phyloP scores from a whole-genome alignment of 163 green algal species.

The Scenedesmus sp. region DNA sequence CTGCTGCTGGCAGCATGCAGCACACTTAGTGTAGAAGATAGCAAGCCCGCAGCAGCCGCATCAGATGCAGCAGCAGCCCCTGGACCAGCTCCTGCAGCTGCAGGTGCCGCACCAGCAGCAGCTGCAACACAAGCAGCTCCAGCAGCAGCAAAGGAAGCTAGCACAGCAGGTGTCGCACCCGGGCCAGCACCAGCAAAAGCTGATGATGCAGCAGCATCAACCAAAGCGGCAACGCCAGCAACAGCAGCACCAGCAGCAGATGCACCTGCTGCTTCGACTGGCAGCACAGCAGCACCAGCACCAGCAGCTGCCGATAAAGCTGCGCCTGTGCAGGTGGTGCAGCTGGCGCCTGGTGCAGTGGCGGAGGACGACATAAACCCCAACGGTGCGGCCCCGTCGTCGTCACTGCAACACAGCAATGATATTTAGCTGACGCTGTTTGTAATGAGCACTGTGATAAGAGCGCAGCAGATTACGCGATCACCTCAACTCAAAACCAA shows the following conservation, averaged over 20 bases:
- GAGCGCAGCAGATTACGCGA: no score
- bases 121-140: background rate
- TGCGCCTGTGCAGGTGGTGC: background rate
- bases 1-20: constrained; percentile 19
- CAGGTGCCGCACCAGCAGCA: constrained; percentile 17
- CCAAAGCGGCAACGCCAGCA: constrained; percentile 2
- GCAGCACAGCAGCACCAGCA: background rate
- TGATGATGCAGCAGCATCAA: constrained; percentile 5
- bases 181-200: background rate
- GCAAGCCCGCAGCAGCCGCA: background rate
- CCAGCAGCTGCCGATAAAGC: background rate
- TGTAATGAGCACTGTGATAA: no score
- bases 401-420: no score
- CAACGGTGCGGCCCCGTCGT: background rate
- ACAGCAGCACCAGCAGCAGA: background rate
- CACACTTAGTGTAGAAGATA: background rate
- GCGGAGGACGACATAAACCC: constrained; percentile 22
- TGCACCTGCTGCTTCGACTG: background rate
- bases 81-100: background rate
- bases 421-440: no score
- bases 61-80: background rate
- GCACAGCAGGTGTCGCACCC: background rate
- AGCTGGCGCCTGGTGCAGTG: constrained; percentile 18
- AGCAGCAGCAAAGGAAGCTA: constrained; percentile 4
- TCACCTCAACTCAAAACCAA: no score